Base-by-base conservation (phyloP, 345 rosid genomes). In the Atalantia buxifolia region DNA sequence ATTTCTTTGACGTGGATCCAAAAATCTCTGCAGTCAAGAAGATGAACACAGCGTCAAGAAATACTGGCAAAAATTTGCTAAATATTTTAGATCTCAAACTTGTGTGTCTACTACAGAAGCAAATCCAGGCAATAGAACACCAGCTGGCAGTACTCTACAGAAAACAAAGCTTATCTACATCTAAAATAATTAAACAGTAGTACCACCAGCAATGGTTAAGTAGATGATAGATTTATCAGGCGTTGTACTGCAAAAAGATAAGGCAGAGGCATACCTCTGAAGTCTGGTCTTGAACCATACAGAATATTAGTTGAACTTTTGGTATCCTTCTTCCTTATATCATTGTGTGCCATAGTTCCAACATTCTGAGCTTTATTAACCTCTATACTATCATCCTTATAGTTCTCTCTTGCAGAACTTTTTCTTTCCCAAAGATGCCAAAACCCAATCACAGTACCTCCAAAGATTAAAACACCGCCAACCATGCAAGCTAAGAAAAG, bases 231-330 rank as follows among this genome's bases (percentile, higher is more conserved):
- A 31, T 56, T 35, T 5, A 72, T 57, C 22, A 57, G 31, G 50
- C 3, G 6, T 33, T 14, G 16, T 36, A 56, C 24, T 22, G 12
- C 19, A 69, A 8, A 22, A 24, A 48, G 7, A 12, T 33, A 45
- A 40, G 2, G 16, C 1, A 19, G 22, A 24, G 35, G 27, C 69
- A 71, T 86, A 93, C 98, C 98, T 89, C 81, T 81, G 82, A 93
- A 93, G 78, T 92, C 86, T 10, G 99, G 98, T 84, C 98, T 94
- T 22, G 88, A 79, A 68, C 99, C 99, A 84, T 93, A 92, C 45
- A 77, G 78, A 55, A 89, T 74, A 65, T 48, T 66, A 36, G 84
- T 81, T 33, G 80, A 82, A 50, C 75, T 84, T 25, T 76, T 66
- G 18, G 42, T 36, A 81, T 64, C 81, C 57, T 74, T 77, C 57